A percentile compares a stretch with the other conserved stretches of the same genome.
Conservation (phyloP, 2,329 filamentous ascomycete genomes). For the Aspergillus melleus region DNA sequence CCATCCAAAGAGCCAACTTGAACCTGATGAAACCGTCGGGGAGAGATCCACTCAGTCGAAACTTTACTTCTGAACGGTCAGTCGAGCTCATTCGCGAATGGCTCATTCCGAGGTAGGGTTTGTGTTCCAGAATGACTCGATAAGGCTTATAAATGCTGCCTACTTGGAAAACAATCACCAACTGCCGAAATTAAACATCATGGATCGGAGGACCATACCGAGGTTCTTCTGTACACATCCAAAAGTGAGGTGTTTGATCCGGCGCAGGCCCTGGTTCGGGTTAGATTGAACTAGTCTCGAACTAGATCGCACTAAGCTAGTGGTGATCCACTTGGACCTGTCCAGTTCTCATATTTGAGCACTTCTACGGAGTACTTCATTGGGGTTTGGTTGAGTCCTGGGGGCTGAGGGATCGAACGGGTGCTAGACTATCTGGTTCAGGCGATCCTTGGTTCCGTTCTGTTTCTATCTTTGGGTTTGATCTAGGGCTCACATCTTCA, state of each 20-base stretch:
- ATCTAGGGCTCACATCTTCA: background rate
- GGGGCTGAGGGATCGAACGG: too few relatives aligned
- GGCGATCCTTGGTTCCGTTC: background rate
- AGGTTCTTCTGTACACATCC: background rate
- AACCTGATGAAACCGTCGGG: background rate
- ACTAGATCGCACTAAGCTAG: background rate
- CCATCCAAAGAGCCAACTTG: background rate
- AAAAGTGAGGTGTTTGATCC: background rate
- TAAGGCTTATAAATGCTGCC: background rate
- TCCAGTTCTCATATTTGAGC: background rate
- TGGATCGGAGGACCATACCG: background rate
- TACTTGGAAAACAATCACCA: background rate
- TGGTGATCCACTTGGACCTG: background rate
- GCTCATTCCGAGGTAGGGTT: too few relatives aligned
- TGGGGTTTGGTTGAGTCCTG: background rate
- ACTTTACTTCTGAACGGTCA: background rate
- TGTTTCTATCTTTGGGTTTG: background rate
- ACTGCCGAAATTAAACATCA: background rate
- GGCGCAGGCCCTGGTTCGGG: background rate
- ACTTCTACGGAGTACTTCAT: background rate
- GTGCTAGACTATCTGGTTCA: background rate
- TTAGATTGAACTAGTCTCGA: background rate
- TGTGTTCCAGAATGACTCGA: background rate
- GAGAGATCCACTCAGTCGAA: background rate
- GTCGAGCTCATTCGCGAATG: too few relatives aligned